Evolutionary conservation across 257 asterid species (phyloP), one percentile per base, ranked within the genome.

Genomic region (Penstemon barbatus): DNA sequence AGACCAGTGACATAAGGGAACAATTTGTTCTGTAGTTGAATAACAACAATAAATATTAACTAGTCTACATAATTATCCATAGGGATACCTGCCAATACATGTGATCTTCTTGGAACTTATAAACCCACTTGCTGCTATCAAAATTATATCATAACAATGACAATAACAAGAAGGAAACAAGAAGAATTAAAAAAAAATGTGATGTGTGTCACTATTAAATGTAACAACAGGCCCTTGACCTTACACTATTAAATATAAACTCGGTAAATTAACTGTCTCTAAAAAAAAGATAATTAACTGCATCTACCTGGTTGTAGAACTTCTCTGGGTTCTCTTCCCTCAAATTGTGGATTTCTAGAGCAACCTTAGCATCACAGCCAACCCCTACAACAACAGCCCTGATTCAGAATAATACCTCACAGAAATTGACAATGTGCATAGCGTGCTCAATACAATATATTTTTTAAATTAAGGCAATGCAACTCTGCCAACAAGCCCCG

Each of bases 301-400:
- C 64, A 61, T 41, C 59, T 77, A 94, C 97, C 97, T 94, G 99
- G 76, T 91, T 94, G 82, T 86, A 94, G 81, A 94, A 94, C 82
- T 94, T 94, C 60, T 94, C 99, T 6, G 99, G 99, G 82, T 94
- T 94, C 85, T 94, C 99, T 79, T 94, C 99, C 78, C 97, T 87
- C 76, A 94, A 70, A 79, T 94, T 94, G 79, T 94, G 99, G 70
- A 94, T 91, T 70, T 94, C 97, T 76, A 94, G 75, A 75, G 99
- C 97, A 83, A 94, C 99, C 83, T 94, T 94, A 52, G 99, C 99
- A 89, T 94, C 99, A 44, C 97, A 94, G 69, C 99, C 99, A 74
- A 94, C 97, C 80, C 99, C 99, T 94, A 81, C 62, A 82, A 59
- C 38, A 72, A 13, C 63, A 74, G 18, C 59, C 48, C 45, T 58